Evolutionary conservation across 1,284 basidiomycete species (phyloP).

Genomic region (Anthracocystis walkeri): DNA sequence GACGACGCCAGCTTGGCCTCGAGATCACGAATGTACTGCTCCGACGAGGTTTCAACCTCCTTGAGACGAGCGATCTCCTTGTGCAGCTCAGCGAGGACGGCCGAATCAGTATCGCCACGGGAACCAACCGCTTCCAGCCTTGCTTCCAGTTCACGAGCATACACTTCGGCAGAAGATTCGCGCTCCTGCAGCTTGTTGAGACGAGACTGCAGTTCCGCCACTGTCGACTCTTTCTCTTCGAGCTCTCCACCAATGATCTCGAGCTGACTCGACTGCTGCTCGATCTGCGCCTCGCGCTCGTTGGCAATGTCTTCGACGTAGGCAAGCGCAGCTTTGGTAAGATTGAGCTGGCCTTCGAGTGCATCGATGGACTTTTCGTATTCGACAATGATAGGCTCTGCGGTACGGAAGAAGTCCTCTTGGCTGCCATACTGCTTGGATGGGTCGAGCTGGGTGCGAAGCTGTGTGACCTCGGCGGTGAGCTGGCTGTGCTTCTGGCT

Average conservation of each 20-base stretch:
- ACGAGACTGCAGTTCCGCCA: constrained; percentile 84
- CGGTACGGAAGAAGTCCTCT: constrained; percentile 90
- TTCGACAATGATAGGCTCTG: constrained; percentile 92
- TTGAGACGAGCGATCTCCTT: constrained; percentile 83
- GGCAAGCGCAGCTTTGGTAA: constrained; percentile 86
- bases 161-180: constrained; percentile 90
- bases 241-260: constrained; percentile 74
- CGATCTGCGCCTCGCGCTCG: constrained; percentile 85
- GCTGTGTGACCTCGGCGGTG: constrained; percentile 82
- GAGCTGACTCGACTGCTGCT: constrained; percentile 72
- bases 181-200: constrained; percentile 86
- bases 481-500: constrained; percentile 86
- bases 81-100: constrained; percentile 82
- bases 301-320: constrained; percentile 91
- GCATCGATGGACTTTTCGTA: constrained; percentile 97
- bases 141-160: constrained; percentile 90
- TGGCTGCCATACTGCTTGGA: constrained; percentile 71
- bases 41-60: constrained; percentile 79
- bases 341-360: constrained; percentile 91
- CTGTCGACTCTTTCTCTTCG: constrained; percentile 82
- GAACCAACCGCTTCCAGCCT: constrained; percentile 87
- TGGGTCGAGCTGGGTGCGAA: constrained; percentile 57
- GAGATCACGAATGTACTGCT: constrained; percentile 87
- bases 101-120: constrained; percentile 79
- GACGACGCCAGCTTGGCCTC: constrained; percentile 83